These are phyloP conservation scores for Rheum nobile DNA, from an alignment of 148 eudicot genomes.

Conservation along the genomic window DNA sequence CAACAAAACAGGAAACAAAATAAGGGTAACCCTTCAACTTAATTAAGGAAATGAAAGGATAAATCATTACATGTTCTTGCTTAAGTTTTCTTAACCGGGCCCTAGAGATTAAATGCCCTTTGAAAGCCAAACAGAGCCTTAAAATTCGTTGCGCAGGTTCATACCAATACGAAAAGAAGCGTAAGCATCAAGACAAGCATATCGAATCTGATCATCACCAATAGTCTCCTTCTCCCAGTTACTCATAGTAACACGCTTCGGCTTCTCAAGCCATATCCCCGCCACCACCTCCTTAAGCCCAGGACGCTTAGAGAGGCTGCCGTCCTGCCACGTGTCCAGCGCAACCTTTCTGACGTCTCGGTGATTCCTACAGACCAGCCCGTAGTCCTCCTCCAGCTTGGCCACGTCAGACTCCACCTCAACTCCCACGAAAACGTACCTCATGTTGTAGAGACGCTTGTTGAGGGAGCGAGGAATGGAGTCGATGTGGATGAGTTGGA, in stretches of 20 bases:
- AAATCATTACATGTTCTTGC: neutral
- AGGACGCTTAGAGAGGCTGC: constrained; percentile 19
- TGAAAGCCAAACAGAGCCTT: no score
- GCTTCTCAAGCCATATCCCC: constrained; percentile 41
- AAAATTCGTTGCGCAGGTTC: constrained; percentile 11
- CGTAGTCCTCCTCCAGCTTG: constrained; percentile 52
- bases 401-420: constrained; percentile 39
- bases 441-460: constrained; percentile 22
- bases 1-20: neutral
- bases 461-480: constrained; percentile 35
- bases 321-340: constrained; percentile 13
- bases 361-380: constrained; percentile 18
- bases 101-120: no score
- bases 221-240: constrained; percentile 57
- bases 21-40: neutral
- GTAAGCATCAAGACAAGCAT: constrained; percentile 81
- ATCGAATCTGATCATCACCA: constrained; percentile 36
- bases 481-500: constrained; percentile 57
- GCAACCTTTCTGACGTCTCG: constrained; percentile 31
- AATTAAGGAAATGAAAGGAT: neutral
- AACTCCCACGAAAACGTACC: constrained; percentile 47
- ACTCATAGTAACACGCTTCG: constrained; percentile 49
- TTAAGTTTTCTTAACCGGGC: no score
- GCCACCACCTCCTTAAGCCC: constrained; percentile 42
- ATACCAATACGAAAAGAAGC: constrained; percentile 44